These are phyloP conservation scores for Zizania palustris DNA, from an alignment of 202 grass and related monocot species.

Conservation along the genomic window DNA sequence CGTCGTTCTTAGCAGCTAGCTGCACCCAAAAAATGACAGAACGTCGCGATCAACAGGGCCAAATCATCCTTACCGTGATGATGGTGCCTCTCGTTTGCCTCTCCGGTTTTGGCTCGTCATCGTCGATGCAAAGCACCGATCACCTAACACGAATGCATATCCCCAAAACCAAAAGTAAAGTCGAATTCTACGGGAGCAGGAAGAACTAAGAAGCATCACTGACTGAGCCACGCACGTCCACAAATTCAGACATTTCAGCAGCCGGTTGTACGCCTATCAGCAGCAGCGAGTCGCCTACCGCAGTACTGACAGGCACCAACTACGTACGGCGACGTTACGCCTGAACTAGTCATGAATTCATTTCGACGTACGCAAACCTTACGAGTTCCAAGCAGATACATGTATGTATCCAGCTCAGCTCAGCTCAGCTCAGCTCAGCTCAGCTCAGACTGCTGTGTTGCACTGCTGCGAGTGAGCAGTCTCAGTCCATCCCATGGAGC, in stretches of 20 bases:
- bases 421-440: too few relatives aligned
- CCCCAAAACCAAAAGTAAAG: background rate
- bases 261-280: background rate
- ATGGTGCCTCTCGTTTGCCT: background rate
- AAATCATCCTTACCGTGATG: constrained; percentile 29
- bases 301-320: constrained; percentile 33
- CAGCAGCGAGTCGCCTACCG: background rate
- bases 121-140: background rate
- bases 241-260: background rate
- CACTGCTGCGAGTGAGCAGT: background rate
- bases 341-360: constrained; percentile 14
- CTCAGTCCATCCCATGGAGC: background rate
- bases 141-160: background rate
- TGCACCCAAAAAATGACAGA: constrained; percentile 4
- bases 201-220: background rate
- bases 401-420: background rate
- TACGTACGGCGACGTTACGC: constrained; percentile 16
- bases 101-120: background rate
- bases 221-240: background rate
- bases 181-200: background rate
- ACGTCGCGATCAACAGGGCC: constrained; percentile 17
- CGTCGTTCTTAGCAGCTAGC: background rate
- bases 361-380: background rate
- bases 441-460: background rate
- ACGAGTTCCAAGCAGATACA: background rate